phyloP scores from a whole-genome alignment of 371 early-diverging fungal species.

The Mortierella sp. region DNA sequence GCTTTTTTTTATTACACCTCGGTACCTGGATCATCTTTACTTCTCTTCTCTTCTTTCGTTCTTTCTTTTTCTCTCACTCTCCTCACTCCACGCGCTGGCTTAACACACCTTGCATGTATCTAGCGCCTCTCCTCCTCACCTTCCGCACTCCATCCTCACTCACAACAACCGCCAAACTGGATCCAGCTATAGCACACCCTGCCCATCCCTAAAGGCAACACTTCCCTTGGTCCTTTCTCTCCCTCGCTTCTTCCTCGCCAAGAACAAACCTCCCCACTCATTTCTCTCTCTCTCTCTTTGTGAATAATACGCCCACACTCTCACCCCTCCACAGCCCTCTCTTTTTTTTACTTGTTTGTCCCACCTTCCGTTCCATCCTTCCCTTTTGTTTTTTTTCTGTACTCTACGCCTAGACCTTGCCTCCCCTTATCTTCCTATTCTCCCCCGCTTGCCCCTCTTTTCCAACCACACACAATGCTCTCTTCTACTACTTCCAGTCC shows the following conservation, averaged over 20 bases:
- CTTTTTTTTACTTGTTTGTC: neutral
- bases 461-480: neutral
- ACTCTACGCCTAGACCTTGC: neutral
- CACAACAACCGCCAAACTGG: slow-evolving; percentile 1
- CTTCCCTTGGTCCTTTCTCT: neutral
- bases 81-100: neutral
- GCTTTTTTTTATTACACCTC: neutral
- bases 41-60: neutral
- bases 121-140: neutral
- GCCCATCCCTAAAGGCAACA: neutral
- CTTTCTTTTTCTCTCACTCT: neutral
- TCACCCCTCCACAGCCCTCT: neutral
- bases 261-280: neutral
- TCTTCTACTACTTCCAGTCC: neutral
- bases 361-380: neutral
- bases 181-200: neutral
- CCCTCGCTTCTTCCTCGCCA: neutral
- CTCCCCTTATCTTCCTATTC: neutral
- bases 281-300: neutral
- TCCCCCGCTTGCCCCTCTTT: neutral
- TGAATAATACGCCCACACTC: slow-evolving; percentile 11
- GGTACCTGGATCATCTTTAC: slow-evolving; percentile 5
- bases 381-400: neutral
- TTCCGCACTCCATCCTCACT: neutral
- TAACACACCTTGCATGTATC: slow-evolving; percentile 8